phyloP scores from a whole-genome alignment of 2,329 filamentous ascomycete genomes.

The Diplodia mutila region DNA sequence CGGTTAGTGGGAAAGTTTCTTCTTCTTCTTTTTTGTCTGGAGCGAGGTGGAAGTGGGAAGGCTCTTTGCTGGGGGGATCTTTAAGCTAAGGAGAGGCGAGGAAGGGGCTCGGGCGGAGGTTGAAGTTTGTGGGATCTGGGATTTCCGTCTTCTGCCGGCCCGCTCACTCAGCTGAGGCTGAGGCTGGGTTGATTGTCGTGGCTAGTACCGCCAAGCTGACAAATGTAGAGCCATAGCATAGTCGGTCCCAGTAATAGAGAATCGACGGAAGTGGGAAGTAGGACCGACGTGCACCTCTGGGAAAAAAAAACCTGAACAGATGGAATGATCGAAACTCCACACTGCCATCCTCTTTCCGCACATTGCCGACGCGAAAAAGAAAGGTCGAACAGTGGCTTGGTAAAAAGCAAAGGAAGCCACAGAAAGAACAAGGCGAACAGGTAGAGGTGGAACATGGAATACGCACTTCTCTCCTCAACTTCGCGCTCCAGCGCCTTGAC shows the following conservation, averaged over 20 bases:
- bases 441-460: background rate
- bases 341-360: background rate
- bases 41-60: background rate
- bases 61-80: background rate
- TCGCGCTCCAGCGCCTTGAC: slow-evolving; percentile 70
- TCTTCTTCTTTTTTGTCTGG: background rate
- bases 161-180: background rate
- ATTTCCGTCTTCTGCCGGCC: too few relatives aligned
- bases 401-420: background rate
- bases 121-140: background rate
- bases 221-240: background rate
- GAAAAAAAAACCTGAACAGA: background rate
- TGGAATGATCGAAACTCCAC: background rate
- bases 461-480: slow-evolving; percentile 64
- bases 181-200: background rate
- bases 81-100: background rate
- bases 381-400: background rate
- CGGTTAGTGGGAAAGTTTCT: background rate
- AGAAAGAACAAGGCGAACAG: background rate
- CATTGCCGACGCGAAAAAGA: background rate
- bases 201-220: background rate
- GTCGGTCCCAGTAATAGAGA: background rate
- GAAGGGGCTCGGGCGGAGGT: background rate
- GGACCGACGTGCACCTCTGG: background rate
- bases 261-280: background rate